Conservation (phyloP, 345 rosid species). For the Pugionium cornutum region DNA sequence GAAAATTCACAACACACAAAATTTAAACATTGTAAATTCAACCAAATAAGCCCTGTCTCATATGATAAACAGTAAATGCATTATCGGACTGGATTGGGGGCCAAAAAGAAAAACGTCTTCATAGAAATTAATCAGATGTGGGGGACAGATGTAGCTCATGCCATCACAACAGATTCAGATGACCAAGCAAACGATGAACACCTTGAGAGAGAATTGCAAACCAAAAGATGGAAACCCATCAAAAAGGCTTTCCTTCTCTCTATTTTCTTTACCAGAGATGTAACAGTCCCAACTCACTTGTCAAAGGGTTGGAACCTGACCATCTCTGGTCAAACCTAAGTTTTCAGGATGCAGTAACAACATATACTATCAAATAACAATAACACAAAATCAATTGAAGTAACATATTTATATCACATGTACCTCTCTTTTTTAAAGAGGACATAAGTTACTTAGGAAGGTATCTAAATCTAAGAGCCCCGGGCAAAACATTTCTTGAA, state of each 20-base stretch:
- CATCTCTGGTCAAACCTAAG: constrained; percentile 32
- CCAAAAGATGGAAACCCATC: constrained; percentile 48
- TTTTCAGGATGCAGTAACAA: neutral
- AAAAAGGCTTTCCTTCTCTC: constrained; percentile 38
- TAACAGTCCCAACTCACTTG: constrained; percentile 45
- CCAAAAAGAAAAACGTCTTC: constrained; percentile 12
- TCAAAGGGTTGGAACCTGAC: constrained; percentile 45
- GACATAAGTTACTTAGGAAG: neutral
- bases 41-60: neutral
- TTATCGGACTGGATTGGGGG: neutral
- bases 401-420: neutral
- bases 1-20: neutral
- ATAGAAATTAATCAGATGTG: constrained; percentile 23
- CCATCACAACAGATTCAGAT: constrained; percentile 34
- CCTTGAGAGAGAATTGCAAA: constrained; percentile 44
- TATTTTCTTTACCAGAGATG: constrained; percentile 50
- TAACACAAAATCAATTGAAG: neutral
- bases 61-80: neutral
- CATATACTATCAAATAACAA: neutral
- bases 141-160: constrained; percentile 58
- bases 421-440: no score
- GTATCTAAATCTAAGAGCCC: neutral
- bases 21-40: neutral
- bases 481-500: neutral
- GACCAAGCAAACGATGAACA: constrained; percentile 54